Evolutionary conservation across 139 green algal species (phyloP), one percentile per base, ranked within the genome.

Genomic region (Pleodorina starrii): DNA sequence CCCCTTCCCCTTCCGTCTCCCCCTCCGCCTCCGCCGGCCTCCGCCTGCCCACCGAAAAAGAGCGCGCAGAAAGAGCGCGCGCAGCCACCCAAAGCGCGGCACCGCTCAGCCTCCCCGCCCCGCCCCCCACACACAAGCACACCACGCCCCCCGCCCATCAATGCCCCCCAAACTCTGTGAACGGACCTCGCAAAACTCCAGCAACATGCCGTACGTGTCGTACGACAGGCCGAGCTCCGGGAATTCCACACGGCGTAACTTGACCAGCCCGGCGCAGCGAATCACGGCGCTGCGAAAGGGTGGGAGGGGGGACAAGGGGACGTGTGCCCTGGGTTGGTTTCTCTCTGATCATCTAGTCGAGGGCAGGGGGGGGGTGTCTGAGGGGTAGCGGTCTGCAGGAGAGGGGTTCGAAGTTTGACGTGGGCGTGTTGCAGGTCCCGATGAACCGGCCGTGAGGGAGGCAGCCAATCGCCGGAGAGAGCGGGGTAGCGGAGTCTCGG

Each of bases 181-280:
- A 78, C 71, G 12, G 17, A 51, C 77, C 77, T 85, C 80, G 59
- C 59, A 86, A 6, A 42, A 72, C 80, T 87, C 81, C 16, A 87
- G 63, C 63, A 78, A 43, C 60, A 87, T 87, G 81, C 81, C 81
- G 81, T 87, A 87, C 81, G 81, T 87, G 63, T 87, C 81, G 63
- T 87, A 87, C 42, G n/a, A 14, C 2, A 87, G 63, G 23, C 19
- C 63, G 36, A 87, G 63, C 32, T 78, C 60, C 6, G 81, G 81
- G 1, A 87, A 29, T 44, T 66, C 60, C n/a, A 16, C 63, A 16
- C 32, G 36, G 0, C 81, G 81, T 40, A 87, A 32, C 16, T 17
- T 40, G 17, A 87, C 5, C 60, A 87, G 63, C 0, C 81, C 81
- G 32, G 48, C 51, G 43, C 81, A 87, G n/a, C 81, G 81, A 32